Evolutionary conservation across 148 eudicot species (phyloP), one percentile per base, ranked within the genome.

Genomic region (Amaranthus cruentus): DNA sequence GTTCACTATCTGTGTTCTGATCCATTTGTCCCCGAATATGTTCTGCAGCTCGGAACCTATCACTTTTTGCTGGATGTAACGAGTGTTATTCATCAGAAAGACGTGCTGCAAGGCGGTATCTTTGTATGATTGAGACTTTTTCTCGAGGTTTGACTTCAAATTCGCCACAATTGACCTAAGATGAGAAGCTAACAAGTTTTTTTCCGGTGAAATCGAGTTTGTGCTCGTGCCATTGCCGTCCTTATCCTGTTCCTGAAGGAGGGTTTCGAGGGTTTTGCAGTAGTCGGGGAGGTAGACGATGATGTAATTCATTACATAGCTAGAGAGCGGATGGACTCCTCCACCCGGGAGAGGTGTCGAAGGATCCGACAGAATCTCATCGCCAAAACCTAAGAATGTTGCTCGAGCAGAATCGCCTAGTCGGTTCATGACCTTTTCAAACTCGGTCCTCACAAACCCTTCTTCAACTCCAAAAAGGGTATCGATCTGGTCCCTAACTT

Each of bases 231-330:
- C 38, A 28, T 28, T 28, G 38, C 38, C 38, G 38, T 28, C 38
- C 38, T 48, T 68, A 77, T 54, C 63, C 14, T 74, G 71, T 7
- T 67, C 80, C 55, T 75, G 79, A 3, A 93, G 85, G 74, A 93
- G 85, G 47, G 60, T 71, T 73, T 87, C 75, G 53, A 93, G 88
- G 63, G 93, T 84, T 7, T 78, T 73, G 9, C 75, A 77, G 66
- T 88, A 89, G 8, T 82, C 91, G 0, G 77, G 79, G 2, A 85
- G 62, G 43, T 68, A 80, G 60, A 74, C 75, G 12, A 72, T 82
- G 85, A 88, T 72, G 71, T 87, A 90, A 68, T 93, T 93, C 90
- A 90, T 85, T 58, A 91, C 94, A 65, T 89, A 93, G 62, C 80
- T 85, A 14, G 94, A 84, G 38, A 93, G 82, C 7, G 76, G 98